Evolutionary conservation across 2,329 filamentous ascomycete genomes (phyloP).

Genomic region (Botrytis squamosa): DNA sequence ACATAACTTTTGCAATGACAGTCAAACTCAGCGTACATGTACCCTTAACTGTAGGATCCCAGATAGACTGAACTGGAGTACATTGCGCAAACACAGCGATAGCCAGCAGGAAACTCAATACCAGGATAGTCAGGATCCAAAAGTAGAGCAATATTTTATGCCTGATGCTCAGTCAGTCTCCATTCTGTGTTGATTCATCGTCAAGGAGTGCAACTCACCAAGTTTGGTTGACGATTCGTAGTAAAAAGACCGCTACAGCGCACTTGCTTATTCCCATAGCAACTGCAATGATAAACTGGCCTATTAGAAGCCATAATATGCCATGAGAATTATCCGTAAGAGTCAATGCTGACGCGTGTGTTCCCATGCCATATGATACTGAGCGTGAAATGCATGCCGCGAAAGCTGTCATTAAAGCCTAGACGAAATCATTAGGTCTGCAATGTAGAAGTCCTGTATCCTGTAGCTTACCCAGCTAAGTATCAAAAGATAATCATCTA

Average conservation of each 20-base stretch:
- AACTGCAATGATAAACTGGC: constrained; percentile 11
- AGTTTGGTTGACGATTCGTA: constrained; percentile 15
- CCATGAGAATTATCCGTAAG: neutral
- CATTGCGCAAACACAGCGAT: constrained; percentile 7
- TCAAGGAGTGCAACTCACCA: neutral
- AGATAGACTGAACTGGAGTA: constrained; percentile 10
- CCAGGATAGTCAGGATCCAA: constrained; percentile 1
- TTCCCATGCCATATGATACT: constrained; percentile 11
- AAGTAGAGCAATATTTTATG: constrained; percentile 11
- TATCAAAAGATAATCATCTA: constrained; percentile 13
- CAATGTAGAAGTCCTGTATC: neutral
- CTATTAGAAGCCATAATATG: constrained; percentile 17
- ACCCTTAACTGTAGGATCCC: constrained; percentile 1
- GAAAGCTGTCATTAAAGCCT: constrained; percentile 12
- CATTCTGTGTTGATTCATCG: neutral
- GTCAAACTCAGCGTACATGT: constrained; percentile 8
- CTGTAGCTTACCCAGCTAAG: constrained; percentile 6
- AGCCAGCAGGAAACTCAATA: constrained; percentile 1
- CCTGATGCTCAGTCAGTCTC: neutral
- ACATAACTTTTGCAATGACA: constrained; percentile 11
- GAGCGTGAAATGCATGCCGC: neutral
- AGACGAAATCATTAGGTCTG: neutral
- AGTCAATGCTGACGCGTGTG: neutral
- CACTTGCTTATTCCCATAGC: constrained; percentile 19
- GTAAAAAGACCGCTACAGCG: constrained; percentile 8